Evolutionary conservation across 106 monocot species (phyloP).

Genomic region (Xerophyta viscosa): DNA sequence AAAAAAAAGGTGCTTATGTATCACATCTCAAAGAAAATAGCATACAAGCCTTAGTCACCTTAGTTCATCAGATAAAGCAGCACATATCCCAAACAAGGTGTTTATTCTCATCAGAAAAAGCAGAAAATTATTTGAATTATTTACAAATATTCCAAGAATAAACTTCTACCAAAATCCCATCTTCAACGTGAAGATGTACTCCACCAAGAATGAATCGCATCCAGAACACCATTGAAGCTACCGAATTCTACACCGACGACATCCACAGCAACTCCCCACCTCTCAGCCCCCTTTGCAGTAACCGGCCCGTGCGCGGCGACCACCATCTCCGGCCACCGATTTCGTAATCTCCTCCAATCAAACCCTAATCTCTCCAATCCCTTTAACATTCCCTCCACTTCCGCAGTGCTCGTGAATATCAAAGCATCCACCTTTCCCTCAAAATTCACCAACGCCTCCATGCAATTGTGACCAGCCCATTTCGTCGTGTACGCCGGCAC

Average conservation of each 20-base stretch:
- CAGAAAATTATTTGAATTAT: no score
- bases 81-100: no score
- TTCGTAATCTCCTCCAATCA: conserved; percentile 37
- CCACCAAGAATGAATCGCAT: no score
- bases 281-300: conserved; percentile 48
- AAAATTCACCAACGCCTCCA: conserved; percentile 17
- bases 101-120: no score
- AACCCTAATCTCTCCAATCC: conserved; percentile 39
- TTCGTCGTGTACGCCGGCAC: conserved; percentile 54
- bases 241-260: conserved; percentile 24
- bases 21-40: no score
- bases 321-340: conserved; percentile 43
- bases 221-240: no score
- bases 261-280: conserved; percentile 40
- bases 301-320: conserved; percentile 70
- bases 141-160: no score
- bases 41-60: no score
- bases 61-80: no score
- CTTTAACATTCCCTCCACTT: conserved; percentile 69
- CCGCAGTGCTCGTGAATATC: conserved; percentile 70
- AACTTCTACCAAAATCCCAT: no score
- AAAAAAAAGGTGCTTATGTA: no score
- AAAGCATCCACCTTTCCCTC: conserved; percentile 32
- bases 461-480: conserved; percentile 49
- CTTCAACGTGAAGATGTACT: no score